Conservation (phyloP, 1,139 yeast species). For the Zygoascus hellenicus region DNA sequence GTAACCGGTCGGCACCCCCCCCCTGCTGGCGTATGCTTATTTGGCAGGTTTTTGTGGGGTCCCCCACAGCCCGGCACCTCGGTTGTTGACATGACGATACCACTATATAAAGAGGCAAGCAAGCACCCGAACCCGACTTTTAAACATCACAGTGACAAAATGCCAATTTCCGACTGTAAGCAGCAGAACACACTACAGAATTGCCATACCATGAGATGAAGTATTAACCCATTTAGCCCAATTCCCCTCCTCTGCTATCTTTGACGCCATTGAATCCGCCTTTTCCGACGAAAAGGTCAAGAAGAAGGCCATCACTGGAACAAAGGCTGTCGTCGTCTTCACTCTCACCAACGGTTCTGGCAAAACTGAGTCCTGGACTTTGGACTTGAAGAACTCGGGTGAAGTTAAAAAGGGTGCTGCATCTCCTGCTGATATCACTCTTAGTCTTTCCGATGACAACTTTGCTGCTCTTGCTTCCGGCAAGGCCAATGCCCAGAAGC, state of each 20-base stretch:
- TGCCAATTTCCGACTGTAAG: slow-evolving; percentile 13
- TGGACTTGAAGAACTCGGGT: slow-evolving; percentile 68
- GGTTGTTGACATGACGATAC: neutral
- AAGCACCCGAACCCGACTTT: neutral
- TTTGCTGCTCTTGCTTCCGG: slow-evolving; percentile 68
- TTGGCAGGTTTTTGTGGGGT: neutral
- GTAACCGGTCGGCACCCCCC: neutral
- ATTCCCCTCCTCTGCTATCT: slow-evolving; percentile 39
- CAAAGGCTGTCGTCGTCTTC: slow-evolving; percentile 62
- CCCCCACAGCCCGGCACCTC: slow-evolving; percentile 2
- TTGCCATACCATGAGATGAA: too few species aligned
- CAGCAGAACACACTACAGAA: too few species aligned
- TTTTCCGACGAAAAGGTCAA: slow-evolving; percentile 30
- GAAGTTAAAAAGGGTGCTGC: slow-evolving; percentile 45
- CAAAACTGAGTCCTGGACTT: slow-evolving; percentile 58
- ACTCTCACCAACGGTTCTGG: slow-evolving; percentile 66
- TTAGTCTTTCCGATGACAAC: slow-evolving; percentile 52
- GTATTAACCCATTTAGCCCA: slow-evolving; percentile 25
- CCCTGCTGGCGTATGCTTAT: neutral
- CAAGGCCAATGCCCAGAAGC: slow-evolving; percentile 77
- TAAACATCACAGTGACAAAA: neutral
- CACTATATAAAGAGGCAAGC: slow-evolving; percentile 1
- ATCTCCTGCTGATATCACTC: slow-evolving; percentile 58
- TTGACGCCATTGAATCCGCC: slow-evolving; percentile 34
- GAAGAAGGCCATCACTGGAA: slow-evolving; percentile 37